A percentile compares a stretch with the other conserved stretches of the same genome.
Conservation (phyloP, 2,329 filamentous ascomycete species). For the Exophiala dermatitidis region DNA sequence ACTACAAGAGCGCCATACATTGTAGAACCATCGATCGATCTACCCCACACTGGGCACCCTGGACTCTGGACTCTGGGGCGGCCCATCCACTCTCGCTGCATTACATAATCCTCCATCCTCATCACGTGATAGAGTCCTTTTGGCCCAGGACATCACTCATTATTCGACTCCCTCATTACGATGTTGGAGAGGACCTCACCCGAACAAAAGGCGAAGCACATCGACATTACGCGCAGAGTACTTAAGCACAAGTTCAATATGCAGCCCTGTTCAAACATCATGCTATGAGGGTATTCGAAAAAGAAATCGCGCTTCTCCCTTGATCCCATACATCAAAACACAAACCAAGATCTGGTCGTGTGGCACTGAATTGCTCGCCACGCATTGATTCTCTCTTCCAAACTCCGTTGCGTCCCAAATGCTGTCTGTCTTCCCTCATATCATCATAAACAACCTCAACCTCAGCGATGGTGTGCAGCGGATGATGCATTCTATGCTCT, state of each 20-base stretch:
- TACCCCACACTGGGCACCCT: no score
- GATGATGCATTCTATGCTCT: conserved; percentile 18
- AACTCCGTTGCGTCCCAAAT: conserved; percentile 1
- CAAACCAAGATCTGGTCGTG: background rate
- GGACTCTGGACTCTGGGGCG: no score
- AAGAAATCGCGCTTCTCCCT: background rate
- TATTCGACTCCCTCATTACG: no score
- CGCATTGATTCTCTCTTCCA: background rate
- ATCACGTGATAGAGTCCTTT: no score
- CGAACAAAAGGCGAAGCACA: background rate
- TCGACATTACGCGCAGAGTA: background rate
- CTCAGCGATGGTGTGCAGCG: background rate
- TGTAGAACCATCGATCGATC: no score
- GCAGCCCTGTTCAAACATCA: background rate
- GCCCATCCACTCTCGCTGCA: no score
- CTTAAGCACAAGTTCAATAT: background rate
- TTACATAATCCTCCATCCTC: background rate
- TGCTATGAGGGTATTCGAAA: conserved; percentile 11
- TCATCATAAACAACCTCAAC: conserved; percentile 1
- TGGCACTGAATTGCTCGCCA: background rate
- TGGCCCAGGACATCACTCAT: no score
- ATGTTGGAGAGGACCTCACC: no score
- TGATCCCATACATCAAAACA: background rate
- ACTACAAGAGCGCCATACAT: no score
- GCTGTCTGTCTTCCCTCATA: conserved; percentile 8